Percentiles rank a stretch among this genome's conserved stretches.
Conservation (phyloP, 2,329 filamentous ascomycete genomes). For the Monosporascus sp. region DNA sequence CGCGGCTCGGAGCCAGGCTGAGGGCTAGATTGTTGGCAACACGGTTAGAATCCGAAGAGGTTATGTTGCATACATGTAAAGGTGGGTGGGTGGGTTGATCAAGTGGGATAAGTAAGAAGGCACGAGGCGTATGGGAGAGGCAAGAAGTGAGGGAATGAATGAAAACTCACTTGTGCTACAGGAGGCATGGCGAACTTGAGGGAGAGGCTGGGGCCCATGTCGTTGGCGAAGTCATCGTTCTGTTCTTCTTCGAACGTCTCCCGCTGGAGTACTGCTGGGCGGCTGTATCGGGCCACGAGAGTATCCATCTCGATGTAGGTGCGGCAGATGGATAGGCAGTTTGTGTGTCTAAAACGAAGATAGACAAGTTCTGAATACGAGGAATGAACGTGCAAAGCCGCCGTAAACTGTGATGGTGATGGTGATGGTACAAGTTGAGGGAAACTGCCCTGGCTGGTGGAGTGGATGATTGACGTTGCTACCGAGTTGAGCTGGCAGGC, state of each 20-base stretch:
- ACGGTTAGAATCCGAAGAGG: constrained; percentile 2
- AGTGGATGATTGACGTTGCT: constrained; percentile 9
- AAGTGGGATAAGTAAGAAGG: background rate
- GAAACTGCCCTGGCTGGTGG: constrained; percentile 1
- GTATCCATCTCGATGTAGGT: constrained; percentile 65
- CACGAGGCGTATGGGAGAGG: background rate
- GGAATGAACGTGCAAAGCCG: constrained; percentile 3
- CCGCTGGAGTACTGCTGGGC: constrained; percentile 64
- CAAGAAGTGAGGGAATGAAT: background rate
- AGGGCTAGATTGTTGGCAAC: constrained; percentile 51
- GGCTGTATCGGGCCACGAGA: constrained; percentile 87
- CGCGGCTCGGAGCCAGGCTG: constrained; percentile 90
- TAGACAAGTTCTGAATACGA: background rate
- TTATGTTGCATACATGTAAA: background rate
- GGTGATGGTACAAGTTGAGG: constrained; percentile 11
- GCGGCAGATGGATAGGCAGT: background rate
- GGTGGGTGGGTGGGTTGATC: background rate
- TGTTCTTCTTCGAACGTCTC: constrained; percentile 69
- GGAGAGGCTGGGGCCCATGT: constrained; percentile 69
- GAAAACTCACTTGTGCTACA: constrained; percentile 69
- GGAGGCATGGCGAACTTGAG: constrained; percentile 95
- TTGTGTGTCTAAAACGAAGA: background rate
- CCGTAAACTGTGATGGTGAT: background rate
- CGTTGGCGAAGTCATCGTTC: constrained; percentile 65
- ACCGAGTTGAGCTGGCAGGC: constrained; percentile 1